Percentiles rank a stretch among this genome's conserved stretches.
Evolutionary conservation across 2,329 filamentous ascomycete species (phyloP).

Genomic region (Didymella segeticola): DNA sequence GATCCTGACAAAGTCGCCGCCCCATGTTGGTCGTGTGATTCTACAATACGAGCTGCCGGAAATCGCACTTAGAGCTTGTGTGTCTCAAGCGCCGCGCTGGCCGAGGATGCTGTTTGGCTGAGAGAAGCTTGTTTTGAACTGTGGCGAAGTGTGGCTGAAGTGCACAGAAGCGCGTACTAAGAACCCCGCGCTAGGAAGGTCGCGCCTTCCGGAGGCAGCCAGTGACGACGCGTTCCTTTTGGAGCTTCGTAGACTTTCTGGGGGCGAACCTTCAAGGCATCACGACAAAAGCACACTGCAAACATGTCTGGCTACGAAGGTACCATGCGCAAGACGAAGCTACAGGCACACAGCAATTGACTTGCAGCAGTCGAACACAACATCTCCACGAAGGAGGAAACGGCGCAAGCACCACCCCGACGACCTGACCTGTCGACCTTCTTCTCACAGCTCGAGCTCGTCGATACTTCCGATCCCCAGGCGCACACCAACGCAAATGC

Average conservation of each 20-base stretch:
- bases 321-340: slow-evolving; percentile 24
- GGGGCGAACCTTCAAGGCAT: neutral
- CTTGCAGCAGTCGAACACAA: slow-evolving; percentile 56
- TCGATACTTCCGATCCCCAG: slow-evolving; percentile 59
- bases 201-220: slow-evolving; percentile 11
- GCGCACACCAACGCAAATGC: slow-evolving; percentile 63
- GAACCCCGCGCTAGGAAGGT: slow-evolving; percentile 7
- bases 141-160: slow-evolving; percentile 4
- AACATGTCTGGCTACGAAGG: slow-evolving; percentile 58
- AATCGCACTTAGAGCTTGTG: neutral
- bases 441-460: slow-evolving; percentile 67
- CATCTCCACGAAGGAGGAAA: slow-evolving; percentile 49
- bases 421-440: slow-evolving; percentile 71
- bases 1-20: neutral
- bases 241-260: slow-evolving; percentile 4
- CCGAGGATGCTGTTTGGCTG: neutral
- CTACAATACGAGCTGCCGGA: neutral
- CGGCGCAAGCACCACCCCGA: slow-evolving; percentile 52
- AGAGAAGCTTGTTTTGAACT: neutral
- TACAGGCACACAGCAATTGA: slow-evolving; percentile 23
- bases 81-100: neutral
- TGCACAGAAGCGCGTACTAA: too few species aligned
- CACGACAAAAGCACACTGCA: slow-evolving; percentile 9
- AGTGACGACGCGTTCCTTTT: slow-evolving; percentile 16
- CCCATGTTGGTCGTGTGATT: neutral